phyloP scores from a whole-genome alignment of 2,329 filamentous ascomycete genomes.

The Cordyceps sp. region DNA sequence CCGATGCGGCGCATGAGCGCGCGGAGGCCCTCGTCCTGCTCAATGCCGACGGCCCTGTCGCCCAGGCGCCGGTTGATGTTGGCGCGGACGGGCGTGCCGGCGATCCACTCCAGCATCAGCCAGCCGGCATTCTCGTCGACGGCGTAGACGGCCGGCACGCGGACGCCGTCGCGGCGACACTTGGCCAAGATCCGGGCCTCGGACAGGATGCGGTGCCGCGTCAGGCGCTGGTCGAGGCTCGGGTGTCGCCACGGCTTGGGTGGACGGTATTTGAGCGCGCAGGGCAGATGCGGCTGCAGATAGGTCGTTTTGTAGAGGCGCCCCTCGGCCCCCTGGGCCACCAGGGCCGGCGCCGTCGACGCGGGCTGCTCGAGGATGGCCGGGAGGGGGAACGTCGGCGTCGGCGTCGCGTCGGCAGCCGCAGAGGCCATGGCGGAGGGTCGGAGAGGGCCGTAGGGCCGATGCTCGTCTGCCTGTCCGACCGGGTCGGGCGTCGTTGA shows the following conservation, averaged over 20 bases:
- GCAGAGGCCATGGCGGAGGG: conserved; percentile 2
- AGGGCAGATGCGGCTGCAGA: conserved; percentile 48
- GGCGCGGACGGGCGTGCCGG: conserved; percentile 52
- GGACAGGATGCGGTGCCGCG: conserved; percentile 69
- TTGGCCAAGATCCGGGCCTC: conserved; percentile 76
- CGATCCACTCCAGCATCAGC: conserved; percentile 75
- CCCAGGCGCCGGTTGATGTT: conserved; percentile 54
- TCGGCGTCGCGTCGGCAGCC: conserved; percentile 3
- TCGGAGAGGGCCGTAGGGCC: too few relatives aligned
- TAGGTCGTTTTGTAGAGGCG: conserved; percentile 81
- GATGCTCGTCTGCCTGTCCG: too few relatives aligned
- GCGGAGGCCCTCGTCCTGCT: conserved; percentile 33
- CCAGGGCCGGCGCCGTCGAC: conserved; percentile 44
- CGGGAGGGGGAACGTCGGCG: conserved; percentile 35
- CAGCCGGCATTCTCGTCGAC: conserved; percentile 48
- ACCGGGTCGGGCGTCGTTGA: too few relatives aligned
- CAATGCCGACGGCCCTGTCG: conserved; percentile 20
- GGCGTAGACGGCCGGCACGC: conserved; percentile 68
- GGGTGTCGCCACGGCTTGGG: conserved; percentile 86
- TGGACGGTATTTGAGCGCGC: conserved; percentile 82
- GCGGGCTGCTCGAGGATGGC: conserved; percentile 46
- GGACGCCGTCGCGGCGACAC: conserved; percentile 61
- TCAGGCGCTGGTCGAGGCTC: conserved; percentile 72
- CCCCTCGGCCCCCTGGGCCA: conserved; percentile 90
- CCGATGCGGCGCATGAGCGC: conserved; percentile 57